Conservation (phyloP, 83 land plant genomes). For the Picea mariana region DNA sequence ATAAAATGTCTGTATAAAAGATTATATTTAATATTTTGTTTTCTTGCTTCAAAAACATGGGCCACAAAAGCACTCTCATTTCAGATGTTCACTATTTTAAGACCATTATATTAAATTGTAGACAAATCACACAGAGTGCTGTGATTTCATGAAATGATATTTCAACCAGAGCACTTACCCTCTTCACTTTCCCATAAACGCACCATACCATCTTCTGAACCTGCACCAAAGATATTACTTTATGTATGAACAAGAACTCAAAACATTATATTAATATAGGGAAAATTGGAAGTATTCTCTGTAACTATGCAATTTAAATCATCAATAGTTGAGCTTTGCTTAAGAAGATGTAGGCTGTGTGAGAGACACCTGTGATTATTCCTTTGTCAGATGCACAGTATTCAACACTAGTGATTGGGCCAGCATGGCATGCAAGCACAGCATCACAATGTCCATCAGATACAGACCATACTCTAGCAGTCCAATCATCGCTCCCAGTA, state of each 20-base stretch:
- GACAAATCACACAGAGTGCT: too few species aligned
- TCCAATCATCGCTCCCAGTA: slow-evolving; percentile 99
- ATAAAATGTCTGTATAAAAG: not conserved
- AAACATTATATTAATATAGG: not conserved
- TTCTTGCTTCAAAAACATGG: not conserved
- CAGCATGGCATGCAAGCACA: slow-evolving; percentile 94
- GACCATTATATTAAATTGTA: not conserved
- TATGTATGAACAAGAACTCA: not conserved
- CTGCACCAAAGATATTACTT: slow-evolving; percentile 40
- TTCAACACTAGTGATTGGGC: slow-evolving; percentile 87
- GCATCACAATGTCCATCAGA: slow-evolving; percentile 94
- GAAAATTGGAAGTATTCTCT: not conserved
- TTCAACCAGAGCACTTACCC: slow-evolving; percentile 45
- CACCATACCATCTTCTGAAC: slow-evolving; percentile 93
- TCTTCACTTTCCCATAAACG: slow-evolving; percentile 93
- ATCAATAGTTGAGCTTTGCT: not conserved
- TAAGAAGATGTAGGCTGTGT: slow-evolving; percentile 4
- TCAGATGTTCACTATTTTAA: not conserved
- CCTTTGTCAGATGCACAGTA: slow-evolving; percentile 82
- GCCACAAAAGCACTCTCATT: not conserved
- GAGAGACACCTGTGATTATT: slow-evolving; percentile 80
- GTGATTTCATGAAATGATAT: not conserved
- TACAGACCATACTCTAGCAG: slow-evolving; percentile 95
- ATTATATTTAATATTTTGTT: not conserved
- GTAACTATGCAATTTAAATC: not conserved